Evolutionary conservation across 768 basidiomycete species (phyloP).

Genomic region (Fomitopsis serialis): DNA sequence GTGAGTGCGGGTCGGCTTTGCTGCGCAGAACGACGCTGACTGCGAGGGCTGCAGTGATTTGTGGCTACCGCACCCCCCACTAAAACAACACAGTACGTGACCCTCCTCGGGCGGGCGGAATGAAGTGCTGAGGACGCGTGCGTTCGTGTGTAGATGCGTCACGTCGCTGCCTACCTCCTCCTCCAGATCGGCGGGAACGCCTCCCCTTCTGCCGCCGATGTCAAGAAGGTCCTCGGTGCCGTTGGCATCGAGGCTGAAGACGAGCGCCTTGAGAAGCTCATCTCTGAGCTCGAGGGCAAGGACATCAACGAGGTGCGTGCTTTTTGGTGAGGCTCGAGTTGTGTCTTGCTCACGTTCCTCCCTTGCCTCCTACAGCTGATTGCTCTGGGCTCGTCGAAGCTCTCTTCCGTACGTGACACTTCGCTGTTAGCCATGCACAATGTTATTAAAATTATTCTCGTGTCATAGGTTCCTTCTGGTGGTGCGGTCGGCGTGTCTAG

Average conservation of each 20-base stretch:
- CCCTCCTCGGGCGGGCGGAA: not conserved
- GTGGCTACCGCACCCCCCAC: constrained; percentile 68
- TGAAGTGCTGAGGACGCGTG: constrained; percentile 26
- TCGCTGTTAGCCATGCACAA: constrained; percentile 4
- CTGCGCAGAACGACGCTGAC: not conserved
- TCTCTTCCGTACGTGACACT: constrained; percentile 74
- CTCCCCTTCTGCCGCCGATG: constrained; percentile 77
- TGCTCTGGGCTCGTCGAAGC: constrained; percentile 86
- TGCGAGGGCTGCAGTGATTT: constrained; percentile 59
- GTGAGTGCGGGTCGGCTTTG: constrained; percentile 27
- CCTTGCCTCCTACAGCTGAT: constrained; percentile 56
- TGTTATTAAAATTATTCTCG: not conserved
- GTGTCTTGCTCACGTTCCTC: not conserved
- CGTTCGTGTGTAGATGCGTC: constrained; percentile 64
- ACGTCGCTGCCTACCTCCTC: constrained; percentile 95
- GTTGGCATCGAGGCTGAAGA: constrained; percentile 90
- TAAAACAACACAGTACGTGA: constrained; percentile 19
- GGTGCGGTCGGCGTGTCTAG: constrained; percentile 65
- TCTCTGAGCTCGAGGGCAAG: constrained; percentile 90
- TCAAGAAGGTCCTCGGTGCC: constrained; percentile 79
- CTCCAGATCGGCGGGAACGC: constrained; percentile 92
- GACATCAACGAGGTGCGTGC: constrained; percentile 68
- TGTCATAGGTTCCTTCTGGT: constrained; percentile 81
- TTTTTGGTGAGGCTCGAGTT: too few species aligned
- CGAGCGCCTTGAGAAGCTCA: constrained; percentile 71